A percentile compares a stretch with the other conserved stretches of the same genome.
Evolutionary conservation across 768 basidiomycete species (phyloP).

Genomic region (Termitomyces sp.): DNA sequence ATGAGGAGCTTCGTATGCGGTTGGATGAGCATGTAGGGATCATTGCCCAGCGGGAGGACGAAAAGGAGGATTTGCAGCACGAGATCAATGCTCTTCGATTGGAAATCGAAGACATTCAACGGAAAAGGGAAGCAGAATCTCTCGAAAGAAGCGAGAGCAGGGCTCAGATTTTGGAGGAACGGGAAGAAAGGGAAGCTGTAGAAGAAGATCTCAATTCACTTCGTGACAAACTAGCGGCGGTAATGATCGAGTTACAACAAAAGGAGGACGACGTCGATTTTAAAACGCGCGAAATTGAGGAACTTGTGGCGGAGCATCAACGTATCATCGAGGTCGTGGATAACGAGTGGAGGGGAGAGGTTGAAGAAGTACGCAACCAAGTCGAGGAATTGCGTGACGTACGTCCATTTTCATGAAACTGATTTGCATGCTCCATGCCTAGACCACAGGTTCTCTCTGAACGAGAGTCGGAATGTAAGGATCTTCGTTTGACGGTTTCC

Average conservation of each 20-base stretch:
- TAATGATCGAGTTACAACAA: conserved; percentile 77
- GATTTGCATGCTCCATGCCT: conserved; percentile 2
- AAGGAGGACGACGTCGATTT: conserved; percentile 84
- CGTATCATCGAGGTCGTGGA: conserved; percentile 70
- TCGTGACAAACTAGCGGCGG: conserved; percentile 73
- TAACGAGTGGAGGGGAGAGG: conserved; percentile 84
- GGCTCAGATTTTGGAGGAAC: conserved; percentile 61
- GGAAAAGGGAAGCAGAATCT: conserved; percentile 55
- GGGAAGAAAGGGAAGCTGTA: conserved; percentile 71
- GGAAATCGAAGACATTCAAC: conserved; percentile 60
- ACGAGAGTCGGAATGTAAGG: conserved; percentile 72
- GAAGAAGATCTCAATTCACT: conserved; percentile 72
- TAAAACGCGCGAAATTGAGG: conserved; percentile 72
- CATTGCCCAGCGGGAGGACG: conserved; percentile 55
- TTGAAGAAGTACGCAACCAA: conserved; percentile 73
- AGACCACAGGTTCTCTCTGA: conserved; percentile 59
- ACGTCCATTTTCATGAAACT: conserved; percentile 16
- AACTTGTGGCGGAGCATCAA: conserved; percentile 69
- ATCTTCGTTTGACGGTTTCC: conserved; percentile 64
- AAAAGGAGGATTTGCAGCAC: conserved; percentile 66
- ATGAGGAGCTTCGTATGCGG: conserved; percentile 51
- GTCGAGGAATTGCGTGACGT: conserved; percentile 78
- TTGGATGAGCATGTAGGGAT: conserved; percentile 56
- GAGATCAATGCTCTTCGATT: conserved; percentile 57
- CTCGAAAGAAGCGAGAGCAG: conserved; percentile 71